Conservation (phyloP, 495 filamentous ascomycete species). For the Aspergillus bridgeri region DNA sequence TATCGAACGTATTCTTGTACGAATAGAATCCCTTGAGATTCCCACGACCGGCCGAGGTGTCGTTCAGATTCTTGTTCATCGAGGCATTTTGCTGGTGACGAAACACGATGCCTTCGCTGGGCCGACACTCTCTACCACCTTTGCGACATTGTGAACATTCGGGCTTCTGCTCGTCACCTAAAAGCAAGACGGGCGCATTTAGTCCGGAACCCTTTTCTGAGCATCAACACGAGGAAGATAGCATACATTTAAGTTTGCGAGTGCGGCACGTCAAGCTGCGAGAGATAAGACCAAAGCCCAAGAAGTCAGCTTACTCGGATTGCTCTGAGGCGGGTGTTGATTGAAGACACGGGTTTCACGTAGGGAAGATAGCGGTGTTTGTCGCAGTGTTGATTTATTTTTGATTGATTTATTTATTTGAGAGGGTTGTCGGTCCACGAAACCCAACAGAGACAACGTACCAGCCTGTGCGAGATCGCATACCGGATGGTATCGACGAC, state of each 20-base stretch:
- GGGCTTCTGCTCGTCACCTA: conserved; percentile 55
- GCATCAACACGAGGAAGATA: conserved; percentile 1
- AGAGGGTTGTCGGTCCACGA: neutral
- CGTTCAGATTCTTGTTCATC: conserved; percentile 52
- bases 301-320: neutral
- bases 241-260: conserved; percentile 59
- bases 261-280: conserved; percentile 58
- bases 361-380: neutral
- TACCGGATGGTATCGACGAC: conserved; percentile 34
- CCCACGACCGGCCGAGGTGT: conserved; percentile 37
- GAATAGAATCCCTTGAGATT: conserved; percentile 63
- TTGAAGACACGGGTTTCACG: neutral
- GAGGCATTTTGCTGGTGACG: conserved; percentile 72
- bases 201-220: neutral
- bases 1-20: conserved; percentile 65
- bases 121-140: conserved; percentile 58
- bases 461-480: conserved; percentile 54
- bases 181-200: conserved; percentile 10
- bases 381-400: neutral
- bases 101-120: conserved; percentile 62
- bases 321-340: neutral
- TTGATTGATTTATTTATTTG: neutral
- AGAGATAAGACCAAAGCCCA: neutral
- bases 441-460: conserved; percentile 16
- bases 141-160: conserved; percentile 58